Evolutionary conservation across 108 stramenopile genomes (phyloP), one percentile per base, ranked within the genome.

Genomic region (Seminavis robusta): DNA sequence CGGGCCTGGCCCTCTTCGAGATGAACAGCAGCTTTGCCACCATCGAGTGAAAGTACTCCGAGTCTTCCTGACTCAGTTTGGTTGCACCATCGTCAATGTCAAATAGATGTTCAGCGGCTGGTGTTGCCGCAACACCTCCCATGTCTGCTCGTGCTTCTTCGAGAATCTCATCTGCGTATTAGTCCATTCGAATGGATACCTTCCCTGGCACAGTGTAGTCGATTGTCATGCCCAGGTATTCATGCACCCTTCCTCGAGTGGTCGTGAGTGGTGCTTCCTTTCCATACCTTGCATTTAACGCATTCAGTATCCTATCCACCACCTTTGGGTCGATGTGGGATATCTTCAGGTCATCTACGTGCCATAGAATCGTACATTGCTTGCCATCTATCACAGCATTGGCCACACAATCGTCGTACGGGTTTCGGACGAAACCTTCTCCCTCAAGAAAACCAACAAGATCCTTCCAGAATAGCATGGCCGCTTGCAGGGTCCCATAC

Each of bases 401-500:
- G 19, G 69, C 71, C n/a, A 83, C 67, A 42, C 81, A 83, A 13
- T 54, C 63, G 42, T 75, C 81, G 36, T 75, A 83, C n/a, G 74
- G 71, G 27, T 83, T 83, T 10, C 74, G 10, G n/a, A 56, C 33
- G 29, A 79, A 79, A 0, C 81, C 81, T 34, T 55, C 47, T 26
- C 30, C 50, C 16, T 56, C 42, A 6, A 74, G 27, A 33, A 33
- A 38, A 29, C 33, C 52, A 0, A 25, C 6, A 10, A 65, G 48
- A 11, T 61, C 33, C 42, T 67, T 63, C n/a, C 59, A 74, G n/a
- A 25, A 70, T 20, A 74, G 48, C 20, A 74, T 41, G 0, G 69
- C 57, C 16, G 73, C 45, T 32, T 71, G 33, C 8, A 79, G 10
- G 10, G 30, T 46, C 19, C 78, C 73, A 34, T 75, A 69, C 24